Evolutionary conservation across 2,329 filamentous ascomycete genomes (phyloP).

Genomic region (Periglandula ipomoeae): DNA sequence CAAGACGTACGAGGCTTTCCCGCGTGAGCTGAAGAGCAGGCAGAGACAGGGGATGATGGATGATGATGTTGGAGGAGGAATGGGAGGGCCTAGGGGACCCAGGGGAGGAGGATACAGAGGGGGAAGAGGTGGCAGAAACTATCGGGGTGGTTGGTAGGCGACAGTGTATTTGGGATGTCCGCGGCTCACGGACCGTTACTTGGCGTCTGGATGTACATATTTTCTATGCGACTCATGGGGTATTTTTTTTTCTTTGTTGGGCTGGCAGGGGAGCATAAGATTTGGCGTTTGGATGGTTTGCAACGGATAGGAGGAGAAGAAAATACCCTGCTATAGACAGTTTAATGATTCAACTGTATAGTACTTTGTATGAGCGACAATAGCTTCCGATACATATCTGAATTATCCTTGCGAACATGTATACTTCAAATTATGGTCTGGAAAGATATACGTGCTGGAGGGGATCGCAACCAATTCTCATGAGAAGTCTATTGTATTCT

Average conservation of each 20-base stretch:
- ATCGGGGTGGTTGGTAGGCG: constrained; percentile 38
- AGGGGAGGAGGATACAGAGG: constrained; percentile 47
- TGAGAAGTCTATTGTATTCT: background rate
- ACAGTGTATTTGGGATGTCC: background rate
- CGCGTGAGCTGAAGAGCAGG: constrained; percentile 74
- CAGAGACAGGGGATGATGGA: constrained; percentile 43
- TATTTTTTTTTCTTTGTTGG: background rate
- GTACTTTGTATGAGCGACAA: too few species aligned
- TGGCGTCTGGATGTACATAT: background rate
- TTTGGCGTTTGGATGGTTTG: background rate
- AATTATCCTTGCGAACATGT: too few species aligned
- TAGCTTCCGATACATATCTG: too few species aligned
- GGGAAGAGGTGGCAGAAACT: constrained; percentile 40
- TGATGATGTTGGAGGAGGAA: constrained; percentile 25
- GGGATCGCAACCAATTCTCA: too few species aligned
- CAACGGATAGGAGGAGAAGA: background rate
- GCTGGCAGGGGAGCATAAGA: background rate
- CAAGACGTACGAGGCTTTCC: constrained; percentile 80
- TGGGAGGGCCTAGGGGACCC: constrained; percentile 38
- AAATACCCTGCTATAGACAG: background rate
- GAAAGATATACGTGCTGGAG: too few species aligned
- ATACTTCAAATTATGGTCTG: too few species aligned
- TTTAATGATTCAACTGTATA: too few species aligned
- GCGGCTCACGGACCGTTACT: background rate
- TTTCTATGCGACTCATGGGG: background rate